phyloP scores from a whole-genome alignment of 306 rosid genomes.

The Psophocarpus tetragonolobus region DNA sequence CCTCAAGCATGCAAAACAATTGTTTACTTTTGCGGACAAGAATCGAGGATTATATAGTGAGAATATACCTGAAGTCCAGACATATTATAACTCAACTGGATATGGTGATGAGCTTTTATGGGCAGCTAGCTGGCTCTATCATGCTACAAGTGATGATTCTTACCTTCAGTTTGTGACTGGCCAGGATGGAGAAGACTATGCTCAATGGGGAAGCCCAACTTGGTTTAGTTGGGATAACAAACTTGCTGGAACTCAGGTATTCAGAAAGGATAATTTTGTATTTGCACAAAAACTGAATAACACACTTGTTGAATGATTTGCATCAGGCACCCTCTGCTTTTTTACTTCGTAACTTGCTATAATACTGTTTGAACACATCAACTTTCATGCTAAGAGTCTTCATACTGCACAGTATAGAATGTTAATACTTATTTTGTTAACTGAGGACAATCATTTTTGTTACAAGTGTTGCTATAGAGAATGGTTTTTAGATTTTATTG shows the following conservation, averaged over 20 bases:
- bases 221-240: conserved; percentile 99
- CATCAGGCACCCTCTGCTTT: neutral
- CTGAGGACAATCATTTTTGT: conserved; percentile 9
- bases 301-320: neutral
- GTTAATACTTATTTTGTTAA: no score
- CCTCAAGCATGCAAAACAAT: conserved; percentile 79
- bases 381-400: neutral
- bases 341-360: neutral
- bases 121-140: conserved; percentile 99
- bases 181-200: conserved; percentile 61
- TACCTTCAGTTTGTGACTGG: conserved; percentile 78
- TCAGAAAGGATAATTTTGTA: neutral
- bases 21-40: conserved; percentile 79
- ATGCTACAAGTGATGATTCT: conserved; percentile 73
- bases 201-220: conserved; percentile 76
- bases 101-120: conserved; percentile 93
- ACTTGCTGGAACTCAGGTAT: conserved; percentile 91
- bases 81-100: conserved; percentile 89
- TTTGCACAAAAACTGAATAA: neutral
- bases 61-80: conserved; percentile 68
- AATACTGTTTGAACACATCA: neutral
- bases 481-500: neutral
- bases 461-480: neutral
- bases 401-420: neutral
- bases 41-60: conserved; percentile 60